phyloP scores from a whole-genome alignment of 768 basidiomycete species.

The Pilatotrama ljubarskyi region DNA sequence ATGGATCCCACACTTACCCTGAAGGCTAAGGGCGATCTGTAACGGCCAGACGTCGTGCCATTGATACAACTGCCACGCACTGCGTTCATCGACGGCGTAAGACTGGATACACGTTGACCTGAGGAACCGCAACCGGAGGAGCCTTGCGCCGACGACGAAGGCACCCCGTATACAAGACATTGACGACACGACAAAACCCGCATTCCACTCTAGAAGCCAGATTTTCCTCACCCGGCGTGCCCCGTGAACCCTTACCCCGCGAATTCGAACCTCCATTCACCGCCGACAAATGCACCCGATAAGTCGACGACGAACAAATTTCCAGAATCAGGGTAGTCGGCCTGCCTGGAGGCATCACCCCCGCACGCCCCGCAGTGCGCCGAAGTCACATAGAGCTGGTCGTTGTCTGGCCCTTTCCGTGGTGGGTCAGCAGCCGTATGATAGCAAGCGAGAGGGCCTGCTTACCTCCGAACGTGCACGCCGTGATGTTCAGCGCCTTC shows the following conservation, averaged over 20 bases:
- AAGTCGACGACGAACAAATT: conserved; percentile 55
- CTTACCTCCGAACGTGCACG: conserved; percentile 70
- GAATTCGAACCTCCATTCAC: conserved; percentile 29
- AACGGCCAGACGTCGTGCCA: too few species aligned
- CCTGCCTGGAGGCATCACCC: conserved; percentile 51
- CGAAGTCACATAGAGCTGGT: conserved; percentile 57
- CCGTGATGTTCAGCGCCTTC: conserved; percentile 61
- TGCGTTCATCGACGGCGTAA: too few species aligned
- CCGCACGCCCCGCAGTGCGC: conserved; percentile 60
- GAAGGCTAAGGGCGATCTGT: too few species aligned
- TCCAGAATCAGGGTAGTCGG: conserved; percentile 54
- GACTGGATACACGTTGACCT: not conserved
- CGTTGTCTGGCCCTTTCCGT: conserved; percentile 53
- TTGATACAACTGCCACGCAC: too few species aligned
- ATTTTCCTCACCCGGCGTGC: not conserved
- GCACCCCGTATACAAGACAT: not conserved
- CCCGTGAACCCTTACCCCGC: conserved; percentile 17
- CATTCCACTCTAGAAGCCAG: conserved; percentile 10
- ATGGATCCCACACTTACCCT: too few species aligned
- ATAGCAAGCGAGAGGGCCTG: not conserved
- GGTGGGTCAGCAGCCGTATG: not conserved
- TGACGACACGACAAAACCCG: not conserved
- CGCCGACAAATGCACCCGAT: conserved; percentile 44
- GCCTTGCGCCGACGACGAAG: not conserved
- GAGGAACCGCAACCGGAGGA: not conserved